Percentiles rank a stretch among this genome's conserved stretches.
Conservation (phyloP, 2,329 filamentous ascomycete genomes). For the Fusarium sp. region DNA sequence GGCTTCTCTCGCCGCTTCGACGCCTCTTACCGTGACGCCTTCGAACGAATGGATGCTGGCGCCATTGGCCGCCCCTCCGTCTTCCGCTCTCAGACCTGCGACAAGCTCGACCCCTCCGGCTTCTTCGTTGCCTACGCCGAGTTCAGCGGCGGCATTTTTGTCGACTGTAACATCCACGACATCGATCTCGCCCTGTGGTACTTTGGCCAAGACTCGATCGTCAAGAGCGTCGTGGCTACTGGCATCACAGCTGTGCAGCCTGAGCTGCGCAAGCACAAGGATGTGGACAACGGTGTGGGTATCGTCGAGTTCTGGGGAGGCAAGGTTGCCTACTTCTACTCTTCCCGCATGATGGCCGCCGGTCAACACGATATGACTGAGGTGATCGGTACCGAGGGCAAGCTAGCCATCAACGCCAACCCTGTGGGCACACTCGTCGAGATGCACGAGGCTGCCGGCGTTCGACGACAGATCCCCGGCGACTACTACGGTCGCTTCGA, state of each 20-base stretch:
- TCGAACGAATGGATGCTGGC: slow-evolving; percentile 62
- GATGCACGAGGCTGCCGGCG: slow-evolving; percentile 60
- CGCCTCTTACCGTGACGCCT: slow-evolving; percentile 72
- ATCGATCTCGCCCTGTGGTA: slow-evolving; percentile 60
- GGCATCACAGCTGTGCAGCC: slow-evolving; percentile 51
- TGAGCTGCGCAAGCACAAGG: slow-evolving; percentile 48
- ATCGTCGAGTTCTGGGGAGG: slow-evolving; percentile 75
- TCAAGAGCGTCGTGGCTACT: slow-evolving; percentile 48
- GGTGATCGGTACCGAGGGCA: slow-evolving; percentile 75
- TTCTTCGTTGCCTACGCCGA: slow-evolving; percentile 78
- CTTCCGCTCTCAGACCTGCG: slow-evolving; percentile 75
- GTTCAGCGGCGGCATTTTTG: slow-evolving; percentile 76
- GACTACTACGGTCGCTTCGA: slow-evolving; percentile 75
- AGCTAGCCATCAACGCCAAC: slow-evolving; percentile 70
- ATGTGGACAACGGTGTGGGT: slow-evolving; percentile 56
- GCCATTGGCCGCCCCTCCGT: slow-evolving; percentile 71
- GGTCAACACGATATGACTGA: slow-evolving; percentile 77
- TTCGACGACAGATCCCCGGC: slow-evolving; percentile 70
- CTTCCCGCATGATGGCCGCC: slow-evolving; percentile 75
- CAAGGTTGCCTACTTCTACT: slow-evolving; percentile 74
- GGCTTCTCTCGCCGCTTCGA: slow-evolving; percentile 66
- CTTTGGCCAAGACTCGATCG: slow-evolving; percentile 48
- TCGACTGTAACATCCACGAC: slow-evolving; percentile 78
- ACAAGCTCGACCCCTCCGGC: slow-evolving; percentile 73
- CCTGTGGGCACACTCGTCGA: slow-evolving; percentile 68